These are phyloP conservation scores for Paspalum vaginatum DNA, from an alignment of 176 grass and related monocot genomes.

Conservation along the genomic window DNA sequence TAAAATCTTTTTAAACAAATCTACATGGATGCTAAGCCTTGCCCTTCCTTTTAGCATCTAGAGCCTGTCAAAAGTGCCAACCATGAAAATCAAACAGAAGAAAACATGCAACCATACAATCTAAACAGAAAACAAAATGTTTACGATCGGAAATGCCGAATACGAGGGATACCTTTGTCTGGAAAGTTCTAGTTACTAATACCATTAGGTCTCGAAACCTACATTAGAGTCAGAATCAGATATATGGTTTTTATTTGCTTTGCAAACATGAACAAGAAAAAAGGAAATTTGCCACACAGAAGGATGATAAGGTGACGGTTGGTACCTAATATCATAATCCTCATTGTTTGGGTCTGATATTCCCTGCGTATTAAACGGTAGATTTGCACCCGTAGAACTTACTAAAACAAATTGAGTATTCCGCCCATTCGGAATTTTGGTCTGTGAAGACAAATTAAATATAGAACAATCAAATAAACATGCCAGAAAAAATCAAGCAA, in stretches of 20 bases:
- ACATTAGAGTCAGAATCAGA: constrained; percentile 37
- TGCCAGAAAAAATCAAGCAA: constrained; percentile 2
- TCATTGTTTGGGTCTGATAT: constrained; percentile 43
- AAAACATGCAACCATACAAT: constrained; percentile 5
- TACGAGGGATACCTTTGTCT: constrained; percentile 69
- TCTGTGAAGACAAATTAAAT: constrained; percentile 50
- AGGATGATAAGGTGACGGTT: not conserved
- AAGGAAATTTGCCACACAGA: not conserved
- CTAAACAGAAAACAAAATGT: not conserved
- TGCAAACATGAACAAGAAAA: not conserved
- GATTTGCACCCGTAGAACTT: constrained; percentile 58
- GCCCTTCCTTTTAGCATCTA: constrained; percentile 86
- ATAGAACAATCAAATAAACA: constrained; percentile 35
- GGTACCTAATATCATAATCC: constrained; percentile 69
- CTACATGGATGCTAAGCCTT: constrained; percentile 57
- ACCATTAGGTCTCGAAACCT: constrained; percentile 94
- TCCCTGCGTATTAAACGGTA: constrained; percentile 70
- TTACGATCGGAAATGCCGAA: constrained; percentile 24
- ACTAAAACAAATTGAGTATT: constrained; percentile 85
- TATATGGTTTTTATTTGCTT: constrained; percentile 25
- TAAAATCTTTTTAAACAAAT: constrained; percentile 4
- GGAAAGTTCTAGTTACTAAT: constrained; percentile 84
- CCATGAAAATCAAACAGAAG: constrained; percentile 19
- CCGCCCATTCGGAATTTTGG: constrained; percentile 82
- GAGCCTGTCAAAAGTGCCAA: constrained; percentile 61